These are phyloP conservation scores for Exophiala sp. DNA, from an alignment of 2,329 filamentous ascomycete species.

Conservation along the genomic window DNA sequence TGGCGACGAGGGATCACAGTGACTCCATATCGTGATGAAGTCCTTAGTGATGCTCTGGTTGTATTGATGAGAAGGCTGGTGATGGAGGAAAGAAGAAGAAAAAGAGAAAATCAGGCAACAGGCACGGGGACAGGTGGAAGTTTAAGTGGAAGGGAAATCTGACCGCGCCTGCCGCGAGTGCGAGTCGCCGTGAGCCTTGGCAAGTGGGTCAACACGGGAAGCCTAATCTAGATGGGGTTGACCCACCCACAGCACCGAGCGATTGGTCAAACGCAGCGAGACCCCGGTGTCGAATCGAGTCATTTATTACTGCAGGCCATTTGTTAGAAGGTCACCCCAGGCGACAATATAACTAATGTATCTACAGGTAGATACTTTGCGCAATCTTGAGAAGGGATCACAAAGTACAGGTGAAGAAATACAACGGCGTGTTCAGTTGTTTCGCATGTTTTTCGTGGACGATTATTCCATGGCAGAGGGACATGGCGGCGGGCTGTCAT, in stretches of 20 bases:
- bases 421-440: too few species aligned
- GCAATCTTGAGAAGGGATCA: too few species aligned
- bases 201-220: not conserved
- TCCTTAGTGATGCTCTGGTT: constrained; percentile 24
- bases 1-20: constrained; percentile 26
- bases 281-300: not conserved
- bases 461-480: too few species aligned
- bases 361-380: too few species aligned
- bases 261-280: not conserved
- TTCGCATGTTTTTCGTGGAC: too few species aligned
- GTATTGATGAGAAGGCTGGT: constrained; percentile 16
- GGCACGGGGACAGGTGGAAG: not conserved
- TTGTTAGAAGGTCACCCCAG: too few species aligned
- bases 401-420: too few species aligned
- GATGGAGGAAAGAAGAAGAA: constrained; percentile 18
- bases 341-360: too few species aligned
- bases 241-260: not conserved
- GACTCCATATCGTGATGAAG: constrained; percentile 32
- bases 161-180: not conserved
- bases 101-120: constrained; percentile 27
- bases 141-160: constrained; percentile 10
- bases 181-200: constrained; percentile 11
- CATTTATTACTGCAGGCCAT: not conserved
- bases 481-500: too few species aligned
- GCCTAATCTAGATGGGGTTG: not conserved